Evolutionary conservation across 345 rosid genomes (phyloP).

Genomic region (Firmiana major): DNA sequence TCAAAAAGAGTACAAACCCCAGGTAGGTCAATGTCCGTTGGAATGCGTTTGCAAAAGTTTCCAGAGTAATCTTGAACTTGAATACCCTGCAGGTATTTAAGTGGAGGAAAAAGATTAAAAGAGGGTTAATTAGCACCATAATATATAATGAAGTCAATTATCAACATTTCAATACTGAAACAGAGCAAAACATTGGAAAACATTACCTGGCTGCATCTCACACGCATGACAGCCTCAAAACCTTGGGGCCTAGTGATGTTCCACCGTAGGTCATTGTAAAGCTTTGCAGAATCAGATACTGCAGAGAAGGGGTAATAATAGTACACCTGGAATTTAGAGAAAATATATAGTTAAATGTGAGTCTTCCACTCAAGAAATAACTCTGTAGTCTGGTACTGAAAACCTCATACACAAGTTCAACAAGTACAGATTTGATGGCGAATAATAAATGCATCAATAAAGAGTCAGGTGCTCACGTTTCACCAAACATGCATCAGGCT

Average conservation of each 20-base stretch:
- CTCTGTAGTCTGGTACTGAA: not conserved
- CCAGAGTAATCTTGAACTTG: slow-evolving; percentile 95
- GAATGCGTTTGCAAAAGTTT: slow-evolving; percentile 95
- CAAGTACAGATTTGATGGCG: not conserved
- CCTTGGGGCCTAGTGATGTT: slow-evolving; percentile 97
- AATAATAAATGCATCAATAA: not conserved
- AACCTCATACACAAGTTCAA: not conserved
- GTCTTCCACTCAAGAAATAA: slow-evolving; percentile 1
- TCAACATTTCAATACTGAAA: not conserved
- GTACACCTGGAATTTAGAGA: slow-evolving; percentile 60
- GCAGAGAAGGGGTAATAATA: slow-evolving; percentile 91
- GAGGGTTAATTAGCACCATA: slow-evolving; percentile 8
- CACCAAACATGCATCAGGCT: slow-evolving; percentile 4
- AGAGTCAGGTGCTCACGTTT: not conserved
- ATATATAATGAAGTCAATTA: not conserved
- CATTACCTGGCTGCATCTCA: slow-evolving; percentile 88
- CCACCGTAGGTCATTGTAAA: slow-evolving; percentile 97
- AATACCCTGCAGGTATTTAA: slow-evolving; percentile 59
- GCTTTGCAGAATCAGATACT: slow-evolving; percentile 86
- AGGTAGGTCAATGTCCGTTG: slow-evolving; percentile 91
- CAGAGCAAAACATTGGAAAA: not conserved
- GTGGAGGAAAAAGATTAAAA: not conserved
- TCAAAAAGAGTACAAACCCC: slow-evolving; percentile 59
- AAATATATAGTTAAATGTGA: slow-evolving; percentile 4
- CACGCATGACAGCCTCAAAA: slow-evolving; percentile 98